Base-by-base conservation (phyloP, 2,329 filamentous ascomycete species). In the Shiraia sp. region DNA sequence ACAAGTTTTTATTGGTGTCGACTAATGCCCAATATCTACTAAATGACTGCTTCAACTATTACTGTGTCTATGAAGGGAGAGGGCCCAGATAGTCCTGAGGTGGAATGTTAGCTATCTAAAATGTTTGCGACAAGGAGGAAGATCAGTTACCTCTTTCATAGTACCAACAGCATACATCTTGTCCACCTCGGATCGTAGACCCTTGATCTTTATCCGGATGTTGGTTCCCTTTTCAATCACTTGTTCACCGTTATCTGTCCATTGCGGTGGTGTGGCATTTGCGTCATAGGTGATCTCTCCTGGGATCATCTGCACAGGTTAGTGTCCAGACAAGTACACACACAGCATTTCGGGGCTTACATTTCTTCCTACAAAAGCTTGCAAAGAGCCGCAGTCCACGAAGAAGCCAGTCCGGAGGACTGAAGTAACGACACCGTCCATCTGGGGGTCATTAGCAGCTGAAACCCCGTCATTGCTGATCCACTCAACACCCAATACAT, bases 91-190 rank as follows among this genome's bases (percentile, higher is more conserved):
- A 72, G 48, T 72, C 68, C 68, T 71, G 44, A 22, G 19, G 19
- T 22, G 4, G n/a, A 32, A 40, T 30, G 15, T 28, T 38, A 32
- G 32, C 59, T 36, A 62, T 51, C 32, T 33, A 33, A 32, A 10
- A 12, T 14, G 24, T 10, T 9, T 12, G 17, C 6, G 5, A n/a
- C n/a, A n/a, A 13, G 10, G 15, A 16, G 14, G 6, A n/a, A n/a
- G 10, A 2, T n/a, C 28, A 45, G 48, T 44, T 60, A 69, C 82
- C 66, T 86, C 92, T 73, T 95, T 96, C 75, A 99, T 96, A 57
- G 90, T 97, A 47, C 91, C 93, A 69, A 99, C 95, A 26, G 92
- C 93, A 75, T 88, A 96, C 81, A 99, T 95, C 68, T 89, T 87
- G 49, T 89, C 90, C 36, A 97, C 89, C 69, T 97, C 93, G 52